Base-by-base conservation (phyloP, 768 basidiomycete species). In the Rhodotorula taiwanensis region DNA sequence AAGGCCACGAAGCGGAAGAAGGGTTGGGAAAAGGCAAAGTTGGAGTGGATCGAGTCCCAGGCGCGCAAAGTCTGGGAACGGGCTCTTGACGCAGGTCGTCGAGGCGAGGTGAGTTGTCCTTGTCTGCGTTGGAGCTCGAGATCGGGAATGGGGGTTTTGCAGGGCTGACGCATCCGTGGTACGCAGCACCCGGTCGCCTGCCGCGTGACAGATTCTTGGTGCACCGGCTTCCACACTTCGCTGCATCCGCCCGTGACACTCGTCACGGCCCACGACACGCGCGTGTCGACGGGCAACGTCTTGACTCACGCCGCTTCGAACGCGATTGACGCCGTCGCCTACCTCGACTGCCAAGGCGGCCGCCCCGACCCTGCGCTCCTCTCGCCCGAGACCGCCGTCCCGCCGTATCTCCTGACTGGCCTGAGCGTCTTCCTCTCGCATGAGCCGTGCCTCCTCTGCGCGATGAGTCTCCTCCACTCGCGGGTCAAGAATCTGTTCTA, bases 391-490 rank as follows among this genome's bases (percentile, higher is more conserved):
- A 43, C 60, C 4, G 53, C 55, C 52, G 39, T 52, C 50, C 62
- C 84, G 2, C 86, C 87, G 72, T 99, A 99, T 76, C 84, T 97
- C 48, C 80, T 98, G 30, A 97, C 91, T 0, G 84, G 84, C 4
- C 81, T 84, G 23, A 83, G 85, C 2, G 79, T 97, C 30, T 98
- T 98, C 78, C 83, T 84, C 56, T 89, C 90, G 15, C 94, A 99
- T 76, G 95, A 99, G 71, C 95, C 95, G 0, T 99, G 95, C 71
- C 82, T 99, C 60, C 91, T 98, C 89, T 99, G 95, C 75, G 83
- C 85, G 71, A 99, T 99, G 95, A 89, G 92, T 4, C 77, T 98
- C 27, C 78, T 95, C 10, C 95, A 99, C 76, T 92, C 89, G 2
- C 83, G 95, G n/a, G 89, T 97, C 59, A 86, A 87, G 71, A 85